A percentile compares a stretch with the other conserved stretches of the same genome.
These are phyloP conservation scores for Pyrus betulifolia DNA, from an alignment of 306 rosid species.

Conservation along the genomic window DNA sequence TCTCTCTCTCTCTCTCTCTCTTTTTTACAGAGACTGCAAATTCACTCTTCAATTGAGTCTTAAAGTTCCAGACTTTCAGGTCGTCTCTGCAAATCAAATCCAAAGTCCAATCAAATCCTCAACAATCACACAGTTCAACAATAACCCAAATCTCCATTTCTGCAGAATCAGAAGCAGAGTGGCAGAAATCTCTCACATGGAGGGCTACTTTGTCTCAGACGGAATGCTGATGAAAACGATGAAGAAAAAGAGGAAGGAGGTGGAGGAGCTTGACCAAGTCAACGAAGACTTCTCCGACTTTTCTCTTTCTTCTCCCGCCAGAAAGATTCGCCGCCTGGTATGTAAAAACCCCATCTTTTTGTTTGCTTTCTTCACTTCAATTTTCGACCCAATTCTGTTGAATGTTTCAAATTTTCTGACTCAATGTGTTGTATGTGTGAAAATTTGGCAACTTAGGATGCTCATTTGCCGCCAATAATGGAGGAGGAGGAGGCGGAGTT, in stretches of 20 bases:
- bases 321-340: conserved; percentile 91
- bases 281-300: conserved; percentile 60
- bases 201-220: conserved; percentile 1
- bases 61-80: too few relatives aligned
- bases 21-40: neutral
- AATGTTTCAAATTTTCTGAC: neutral
- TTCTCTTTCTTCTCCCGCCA: conserved; percentile 69
- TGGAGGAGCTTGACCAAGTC: conserved; percentile 35
- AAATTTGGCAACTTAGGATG: conserved; percentile 29
- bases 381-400: neutral
- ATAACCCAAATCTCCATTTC: neutral
- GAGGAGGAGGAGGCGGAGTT: conserved; percentile 40
- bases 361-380: neutral
- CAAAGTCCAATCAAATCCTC: neutral
- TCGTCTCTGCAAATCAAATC: neutral
- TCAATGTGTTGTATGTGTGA: neutral
- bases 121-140: neutral
- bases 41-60: neutral
- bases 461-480: conserved; percentile 57
- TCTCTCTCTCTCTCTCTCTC: neutral
- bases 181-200: neutral
- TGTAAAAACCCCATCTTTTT: neutral
- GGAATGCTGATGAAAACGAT: conserved; percentile 9
- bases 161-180: neutral
- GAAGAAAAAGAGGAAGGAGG: conserved; percentile 44